Conservation (phyloP, 371 early-diverging fungal species). For the Entomophthora muscae region DNA sequence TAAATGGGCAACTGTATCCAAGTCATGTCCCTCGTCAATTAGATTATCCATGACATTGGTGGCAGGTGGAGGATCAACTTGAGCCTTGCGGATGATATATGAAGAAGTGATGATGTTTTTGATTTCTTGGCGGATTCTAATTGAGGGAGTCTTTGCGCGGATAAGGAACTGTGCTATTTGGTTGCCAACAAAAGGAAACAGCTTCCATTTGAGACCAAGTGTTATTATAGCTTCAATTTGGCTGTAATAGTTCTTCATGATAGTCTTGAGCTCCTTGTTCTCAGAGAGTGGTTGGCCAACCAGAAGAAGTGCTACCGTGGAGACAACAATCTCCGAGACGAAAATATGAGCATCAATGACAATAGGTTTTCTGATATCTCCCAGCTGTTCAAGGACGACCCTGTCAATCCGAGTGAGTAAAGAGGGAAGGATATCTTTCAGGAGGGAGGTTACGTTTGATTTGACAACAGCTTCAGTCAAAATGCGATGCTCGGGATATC, state of each 20-base stretch:
- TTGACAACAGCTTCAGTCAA: neutral
- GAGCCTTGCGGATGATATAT: neutral
- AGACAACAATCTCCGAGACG: neutral
- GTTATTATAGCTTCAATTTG: neutral
- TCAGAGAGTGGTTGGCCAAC: neutral
- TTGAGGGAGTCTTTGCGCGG: neutral
- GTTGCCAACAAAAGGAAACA: neutral
- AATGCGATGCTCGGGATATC: neutral
- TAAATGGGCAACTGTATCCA: neutral
- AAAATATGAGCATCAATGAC: neutral
- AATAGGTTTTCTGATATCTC: neutral
- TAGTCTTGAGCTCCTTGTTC: neutral
- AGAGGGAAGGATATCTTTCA: neutral
- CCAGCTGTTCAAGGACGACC: neutral
- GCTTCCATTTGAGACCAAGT: neutral
- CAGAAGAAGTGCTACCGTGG: neutral
- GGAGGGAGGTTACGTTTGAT: neutral
- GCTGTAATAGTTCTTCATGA: neutral
- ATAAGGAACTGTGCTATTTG: neutral
- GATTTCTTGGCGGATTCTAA: neutral
- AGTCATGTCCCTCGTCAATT: neutral
- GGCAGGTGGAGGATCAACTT: neutral
- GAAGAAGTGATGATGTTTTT: neutral
- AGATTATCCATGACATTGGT: neutral
- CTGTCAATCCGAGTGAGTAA: neutral